Percentiles rank a stretch among this genome's conserved stretches.
Conservation (phyloP, 2,329 filamentous ascomycete genomes). For the Mycogone perniciosa region DNA sequence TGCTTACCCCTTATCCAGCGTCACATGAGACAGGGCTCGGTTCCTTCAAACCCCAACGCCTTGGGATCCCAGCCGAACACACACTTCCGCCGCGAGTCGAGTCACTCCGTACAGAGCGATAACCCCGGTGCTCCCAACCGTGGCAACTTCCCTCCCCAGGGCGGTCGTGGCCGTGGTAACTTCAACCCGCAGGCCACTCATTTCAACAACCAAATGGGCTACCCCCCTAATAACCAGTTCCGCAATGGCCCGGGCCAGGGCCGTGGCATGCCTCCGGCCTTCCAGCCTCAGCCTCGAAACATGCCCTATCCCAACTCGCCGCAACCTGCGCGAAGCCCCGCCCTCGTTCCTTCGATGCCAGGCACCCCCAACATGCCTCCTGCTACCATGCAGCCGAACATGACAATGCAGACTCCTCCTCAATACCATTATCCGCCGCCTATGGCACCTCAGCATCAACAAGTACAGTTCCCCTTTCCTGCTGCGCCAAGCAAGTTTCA, state of each 20-base stretch:
- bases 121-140: conserved; percentile 43
- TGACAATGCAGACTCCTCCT: conserved; percentile 59
- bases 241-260: conserved; percentile 40
- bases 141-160: conserved; percentile 45
- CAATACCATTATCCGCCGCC: conserved; percentile 56
- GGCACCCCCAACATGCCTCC: conserved; percentile 63
- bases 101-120: conserved; percentile 64
- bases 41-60: conserved; percentile 54
- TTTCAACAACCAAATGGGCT: conserved; percentile 42
- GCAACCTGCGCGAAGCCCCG: conserved; percentile 59
- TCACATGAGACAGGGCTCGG: conserved; percentile 62
- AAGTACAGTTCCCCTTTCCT: conserved; percentile 49
- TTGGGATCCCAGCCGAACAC: conserved; percentile 57
- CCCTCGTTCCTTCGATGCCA: conserved; percentile 58
- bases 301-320: conserved; percentile 55
- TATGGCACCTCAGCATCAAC: conserved; percentile 54
- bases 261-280: conserved; percentile 46
- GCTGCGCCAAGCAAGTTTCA: conserved; percentile 27
- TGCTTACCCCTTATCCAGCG: conserved; percentile 37
- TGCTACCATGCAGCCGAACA: conserved; percentile 46
- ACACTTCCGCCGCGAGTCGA: conserved; percentile 81
- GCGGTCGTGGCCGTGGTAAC: conserved; percentile 43
- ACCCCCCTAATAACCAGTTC: conserved; percentile 37
- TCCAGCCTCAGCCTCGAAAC: conserved; percentile 38
- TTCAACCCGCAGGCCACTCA: conserved; percentile 39